Evolutionary conservation across 805 yeast genomes (phyloP).

Genomic region (Metschnikowia arizonensis): DNA sequence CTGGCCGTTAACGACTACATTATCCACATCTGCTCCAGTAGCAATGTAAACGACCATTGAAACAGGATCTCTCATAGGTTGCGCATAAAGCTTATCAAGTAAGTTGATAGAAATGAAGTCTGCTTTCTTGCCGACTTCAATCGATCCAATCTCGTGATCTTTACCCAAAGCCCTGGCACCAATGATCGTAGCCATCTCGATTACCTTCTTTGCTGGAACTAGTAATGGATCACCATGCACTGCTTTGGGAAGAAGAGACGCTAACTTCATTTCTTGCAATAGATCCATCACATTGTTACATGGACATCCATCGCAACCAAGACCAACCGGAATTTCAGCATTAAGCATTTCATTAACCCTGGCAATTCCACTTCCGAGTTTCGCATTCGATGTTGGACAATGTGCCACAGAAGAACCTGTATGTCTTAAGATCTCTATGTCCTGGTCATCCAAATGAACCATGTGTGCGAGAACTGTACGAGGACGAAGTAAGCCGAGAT

Average conservation of each 20-base stretch:
- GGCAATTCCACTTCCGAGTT: conserved; percentile 20
- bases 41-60: conserved; percentile 23
- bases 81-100: conserved; percentile 19
- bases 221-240: conserved; percentile 18
- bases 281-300: conserved; percentile 21
- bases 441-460: conserved; percentile 16
- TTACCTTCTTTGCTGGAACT: conserved; percentile 13
- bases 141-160: conserved; percentile 16
- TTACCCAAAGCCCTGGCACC: conserved; percentile 17
- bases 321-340: conserved; percentile 15
- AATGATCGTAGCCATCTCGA: conserved; percentile 15
- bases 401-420: conserved; percentile 17
- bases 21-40: conserved; percentile 20
- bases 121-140: conserved; percentile 14
- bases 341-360: conserved; percentile 17
- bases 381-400: conserved; percentile 20
- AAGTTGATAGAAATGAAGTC: conserved; percentile 17
- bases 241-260: conserved; percentile 20
- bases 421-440: conserved; percentile 9
- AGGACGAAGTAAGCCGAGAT: conserved; percentile 14
- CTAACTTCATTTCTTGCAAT: conserved; percentile 21
- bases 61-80: conserved; percentile 21
- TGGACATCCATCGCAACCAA: conserved; percentile 22
- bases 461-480: conserved; percentile 17
- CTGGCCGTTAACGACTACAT: conserved; percentile 12